phyloP scores from a whole-genome alignment of 306 rosid genomes.

The Dryas alaskensis region DNA sequence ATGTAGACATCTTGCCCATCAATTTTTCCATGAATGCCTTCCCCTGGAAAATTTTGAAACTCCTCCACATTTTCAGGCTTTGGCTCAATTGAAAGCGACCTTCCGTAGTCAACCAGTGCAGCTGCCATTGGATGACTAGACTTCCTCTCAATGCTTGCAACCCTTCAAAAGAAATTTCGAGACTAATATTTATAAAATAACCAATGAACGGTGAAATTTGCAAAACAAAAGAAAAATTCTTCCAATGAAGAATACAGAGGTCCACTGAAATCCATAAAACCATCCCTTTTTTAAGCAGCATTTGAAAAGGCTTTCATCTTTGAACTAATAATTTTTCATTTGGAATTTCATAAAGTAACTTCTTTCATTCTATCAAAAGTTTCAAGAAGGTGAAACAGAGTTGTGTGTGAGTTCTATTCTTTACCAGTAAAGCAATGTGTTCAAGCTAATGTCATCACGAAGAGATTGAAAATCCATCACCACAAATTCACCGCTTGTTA shows the following conservation, averaged over 20 bases:
- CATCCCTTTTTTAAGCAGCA: too few relatives aligned
- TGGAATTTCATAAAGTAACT: too few relatives aligned
- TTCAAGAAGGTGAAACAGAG: neutral
- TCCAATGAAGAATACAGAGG: neutral
- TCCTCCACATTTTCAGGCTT: slow-evolving; percentile 71
- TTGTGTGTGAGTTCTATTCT: slow-evolving; percentile 11
- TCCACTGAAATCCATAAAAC: too few relatives aligned
- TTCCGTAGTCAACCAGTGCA: slow-evolving; percentile 74
- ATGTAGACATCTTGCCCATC: slow-evolving; percentile 62
- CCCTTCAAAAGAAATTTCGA: slow-evolving; percentile 51
- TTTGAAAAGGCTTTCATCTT: too few relatives aligned
- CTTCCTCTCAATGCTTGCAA: slow-evolving; percentile 89
- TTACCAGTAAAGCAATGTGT: slow-evolving; percentile 75
- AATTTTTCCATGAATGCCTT: slow-evolving; percentile 77
- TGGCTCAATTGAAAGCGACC: slow-evolving; percentile 65
- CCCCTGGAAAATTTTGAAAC: slow-evolving; percentile 82
- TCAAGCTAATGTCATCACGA: slow-evolving; percentile 50
- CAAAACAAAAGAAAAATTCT: neutral
- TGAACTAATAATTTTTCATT: too few relatives aligned
- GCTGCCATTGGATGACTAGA: slow-evolving; percentile 96
- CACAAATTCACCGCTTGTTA: slow-evolving; percentile 83
- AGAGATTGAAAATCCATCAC: slow-evolving; percentile 67
- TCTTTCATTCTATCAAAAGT: neutral
- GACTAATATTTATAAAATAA: slow-evolving; percentile 8
- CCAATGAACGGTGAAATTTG: slow-evolving; percentile 1